A percentile compares a stretch with the other conserved stretches of the same genome.
These are phyloP conservation scores for Boletellus ananiceps DNA, from an alignment of 768 basidiomycete genomes.

Conservation along the genomic window DNA sequence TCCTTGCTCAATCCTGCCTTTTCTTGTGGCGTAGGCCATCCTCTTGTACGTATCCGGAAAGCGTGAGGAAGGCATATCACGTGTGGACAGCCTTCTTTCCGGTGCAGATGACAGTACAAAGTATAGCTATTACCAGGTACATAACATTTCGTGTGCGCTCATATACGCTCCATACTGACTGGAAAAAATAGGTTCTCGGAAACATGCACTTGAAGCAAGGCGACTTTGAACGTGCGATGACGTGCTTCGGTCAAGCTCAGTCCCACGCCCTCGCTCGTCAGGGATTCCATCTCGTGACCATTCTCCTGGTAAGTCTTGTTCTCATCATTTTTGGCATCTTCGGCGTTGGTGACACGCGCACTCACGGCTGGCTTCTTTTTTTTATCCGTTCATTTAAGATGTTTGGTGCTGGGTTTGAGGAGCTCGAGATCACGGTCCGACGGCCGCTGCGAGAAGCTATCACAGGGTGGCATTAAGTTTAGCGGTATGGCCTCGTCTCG, in stretches of 20 bases:
- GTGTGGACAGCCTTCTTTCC: background rate
- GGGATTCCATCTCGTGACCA: background rate
- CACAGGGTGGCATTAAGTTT: background rate
- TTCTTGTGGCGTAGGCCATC: background rate
- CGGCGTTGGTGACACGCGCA: background rate
- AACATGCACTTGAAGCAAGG: slow-evolving; percentile 3
- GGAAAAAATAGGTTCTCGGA: background rate
- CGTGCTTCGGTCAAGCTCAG: background rate
- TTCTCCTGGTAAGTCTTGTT: background rate
- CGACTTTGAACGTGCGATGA: slow-evolving; percentile 1
- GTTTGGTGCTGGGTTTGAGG: slow-evolving; percentile 7
- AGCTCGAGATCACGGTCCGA: slow-evolving; percentile 3
- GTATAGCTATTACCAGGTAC: slow-evolving; percentile 1
- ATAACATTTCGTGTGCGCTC: background rate
- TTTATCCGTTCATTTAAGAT: background rate
- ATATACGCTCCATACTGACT: too few species aligned
- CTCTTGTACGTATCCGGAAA: background rate
- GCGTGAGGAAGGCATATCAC: background rate
- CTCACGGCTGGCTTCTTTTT: background rate
- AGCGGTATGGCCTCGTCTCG: background rate
- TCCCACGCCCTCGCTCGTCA: background rate
- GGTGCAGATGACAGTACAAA: background rate
- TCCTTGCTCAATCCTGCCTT: background rate
- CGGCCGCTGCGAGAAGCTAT: background rate
- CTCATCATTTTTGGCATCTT: too few species aligned